Evolutionary conservation across 768 basidiomycete genomes (phyloP).

Genomic region (Boletus rubescentipes): DNA sequence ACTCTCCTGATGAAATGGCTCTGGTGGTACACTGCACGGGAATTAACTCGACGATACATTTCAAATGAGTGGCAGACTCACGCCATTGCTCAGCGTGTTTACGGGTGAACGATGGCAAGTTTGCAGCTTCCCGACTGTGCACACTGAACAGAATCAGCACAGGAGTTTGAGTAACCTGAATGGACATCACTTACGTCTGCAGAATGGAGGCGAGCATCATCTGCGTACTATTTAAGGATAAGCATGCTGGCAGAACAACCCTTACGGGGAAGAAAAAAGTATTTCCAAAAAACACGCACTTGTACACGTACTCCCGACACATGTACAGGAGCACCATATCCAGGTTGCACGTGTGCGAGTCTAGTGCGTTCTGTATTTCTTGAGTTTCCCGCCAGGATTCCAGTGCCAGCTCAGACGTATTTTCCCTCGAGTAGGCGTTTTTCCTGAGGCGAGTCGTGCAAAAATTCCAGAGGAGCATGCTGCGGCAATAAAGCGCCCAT

Average conservation of each 20-base stretch:
- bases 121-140: constrained; percentile 48
- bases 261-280: constrained; percentile 6
- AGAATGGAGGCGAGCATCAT: constrained; percentile 63
- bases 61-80: constrained; percentile 39
- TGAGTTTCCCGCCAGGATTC: constrained; percentile 68
- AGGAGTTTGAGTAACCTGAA: neutral
- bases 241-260: constrained; percentile 15
- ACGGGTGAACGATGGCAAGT: constrained; percentile 59
- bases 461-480: constrained; percentile 80
- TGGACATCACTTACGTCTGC: constrained; percentile 52
- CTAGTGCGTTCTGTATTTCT: constrained; percentile 63
- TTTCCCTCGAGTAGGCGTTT: constrained; percentile 43
- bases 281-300: constrained; percentile 45
- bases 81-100: constrained; percentile 79
- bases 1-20: constrained; percentile 63
- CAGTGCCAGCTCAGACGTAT: constrained; percentile 57
- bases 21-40: constrained; percentile 60
- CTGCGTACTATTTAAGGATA: constrained; percentile 47
- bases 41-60: constrained; percentile 2
- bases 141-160: constrained; percentile 36
- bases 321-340: constrained; percentile 68
- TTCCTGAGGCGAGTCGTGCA: constrained; percentile 51
- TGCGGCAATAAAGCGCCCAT: constrained; percentile 81
- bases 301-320: constrained; percentile 70
- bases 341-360: constrained; percentile 67